Conservation (phyloP, 2,329 filamentous ascomycete species). For the Trichoderma atroviride region DNA sequence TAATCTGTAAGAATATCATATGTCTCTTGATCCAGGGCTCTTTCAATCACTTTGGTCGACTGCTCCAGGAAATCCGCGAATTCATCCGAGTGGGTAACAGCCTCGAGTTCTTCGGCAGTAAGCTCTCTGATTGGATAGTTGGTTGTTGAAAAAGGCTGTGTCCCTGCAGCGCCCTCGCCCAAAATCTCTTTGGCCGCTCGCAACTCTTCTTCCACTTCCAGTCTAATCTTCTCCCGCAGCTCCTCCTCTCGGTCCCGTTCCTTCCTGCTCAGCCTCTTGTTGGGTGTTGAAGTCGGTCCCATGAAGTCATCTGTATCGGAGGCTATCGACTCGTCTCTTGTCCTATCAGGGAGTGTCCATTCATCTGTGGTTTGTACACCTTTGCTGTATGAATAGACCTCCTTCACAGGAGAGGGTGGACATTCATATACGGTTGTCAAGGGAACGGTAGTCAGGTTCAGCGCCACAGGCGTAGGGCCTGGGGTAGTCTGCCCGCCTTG, state of each 20-base stretch:
- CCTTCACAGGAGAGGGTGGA: conserved; percentile 72
- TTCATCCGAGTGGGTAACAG: conserved; percentile 87
- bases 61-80: conserved; percentile 95
- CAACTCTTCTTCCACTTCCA: conserved; percentile 91
- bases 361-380: conserved; percentile 87
- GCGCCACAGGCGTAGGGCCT: conserved; percentile 49
- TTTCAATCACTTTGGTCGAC: conserved; percentile 95
- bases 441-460: conserved; percentile 73
- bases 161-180: conserved; percentile 45
- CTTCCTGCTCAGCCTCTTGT: conserved; percentile 75
- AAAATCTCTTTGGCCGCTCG: conserved; percentile 68
- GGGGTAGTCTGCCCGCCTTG: conserved; percentile 37
- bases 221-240: conserved; percentile 78
- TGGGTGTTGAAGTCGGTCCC: conserved; percentile 60
- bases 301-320: conserved; percentile 65
- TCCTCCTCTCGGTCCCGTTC: conserved; percentile 87
- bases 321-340: conserved; percentile 43
- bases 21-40: conserved; percentile 84
- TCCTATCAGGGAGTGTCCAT: conserved; percentile 61
- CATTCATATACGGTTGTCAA: conserved; percentile 80
- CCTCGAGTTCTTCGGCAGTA: conserved; percentile 81
- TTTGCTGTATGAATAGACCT: conserved; percentile 96
- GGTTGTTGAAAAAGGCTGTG: conserved; percentile 35
- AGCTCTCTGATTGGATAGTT: conserved; percentile 81
- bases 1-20: conserved; percentile 98